A percentile compares a stretch with the other conserved stretches of the same genome.
phyloP scores from a whole-genome alignment of 106 monocot genomes.

The Phalaenopsis aphrodite region DNA sequence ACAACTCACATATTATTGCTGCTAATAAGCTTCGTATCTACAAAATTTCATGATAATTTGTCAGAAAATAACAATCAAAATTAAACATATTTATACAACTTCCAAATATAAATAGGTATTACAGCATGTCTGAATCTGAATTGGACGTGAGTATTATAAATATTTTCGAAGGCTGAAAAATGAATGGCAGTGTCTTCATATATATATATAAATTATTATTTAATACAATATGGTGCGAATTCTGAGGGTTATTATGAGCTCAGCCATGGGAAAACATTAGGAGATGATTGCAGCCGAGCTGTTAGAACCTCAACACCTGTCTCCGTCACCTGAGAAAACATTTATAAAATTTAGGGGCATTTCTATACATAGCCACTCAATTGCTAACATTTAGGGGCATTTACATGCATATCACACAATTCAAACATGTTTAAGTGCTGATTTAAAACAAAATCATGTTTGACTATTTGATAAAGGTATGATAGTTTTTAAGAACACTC shows the following conservation, averaged over 20 bases:
- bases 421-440: too few species aligned
- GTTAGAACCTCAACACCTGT: conserved; percentile 94
- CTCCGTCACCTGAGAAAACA: conserved; percentile 69
- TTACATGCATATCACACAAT: too few species aligned
- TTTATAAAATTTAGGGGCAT: neutral
- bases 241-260: conserved; percentile 11
- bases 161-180: neutral
- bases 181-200: neutral
- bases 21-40: neutral
- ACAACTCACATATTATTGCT: neutral
- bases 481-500: too few species aligned
- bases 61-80: neutral
- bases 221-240: neutral
- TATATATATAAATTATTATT: neutral
- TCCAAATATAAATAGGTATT: neutral
- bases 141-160: neutral
- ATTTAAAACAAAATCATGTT: too few species aligned
- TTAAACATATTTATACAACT: neutral
- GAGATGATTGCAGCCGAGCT: conserved; percentile 76
- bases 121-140: neutral
- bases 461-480: too few species aligned
- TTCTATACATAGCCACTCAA: too few species aligned
- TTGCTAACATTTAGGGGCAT: too few species aligned
- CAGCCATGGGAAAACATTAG: conserved; percentile 87
- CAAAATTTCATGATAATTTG: neutral